Conservation (phyloP, 495 filamentous ascomycete genomes). For the Podospora anserina region DNA sequence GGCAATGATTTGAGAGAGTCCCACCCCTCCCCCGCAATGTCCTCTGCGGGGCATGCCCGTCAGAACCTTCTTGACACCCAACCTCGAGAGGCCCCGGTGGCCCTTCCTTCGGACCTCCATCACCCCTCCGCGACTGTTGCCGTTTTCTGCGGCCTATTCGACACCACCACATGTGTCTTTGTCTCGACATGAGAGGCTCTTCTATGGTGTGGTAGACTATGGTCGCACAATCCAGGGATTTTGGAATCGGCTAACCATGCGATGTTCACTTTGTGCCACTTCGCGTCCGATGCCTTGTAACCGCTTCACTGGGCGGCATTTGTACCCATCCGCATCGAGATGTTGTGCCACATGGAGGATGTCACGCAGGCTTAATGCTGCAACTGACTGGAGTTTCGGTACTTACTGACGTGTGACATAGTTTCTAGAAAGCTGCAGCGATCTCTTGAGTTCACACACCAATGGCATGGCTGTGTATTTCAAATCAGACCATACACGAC, state of each 20-base stretch:
- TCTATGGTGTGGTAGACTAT: neutral
- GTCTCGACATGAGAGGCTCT: neutral
- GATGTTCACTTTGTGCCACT: neutral
- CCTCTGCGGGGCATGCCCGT: neutral
- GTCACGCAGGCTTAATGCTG: neutral
- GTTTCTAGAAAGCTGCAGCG: neutral
- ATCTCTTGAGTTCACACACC: neutral
- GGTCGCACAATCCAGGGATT: conserved; percentile 2
- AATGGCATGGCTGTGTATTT: neutral
- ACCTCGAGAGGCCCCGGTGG: neutral
- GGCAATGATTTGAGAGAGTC: neutral
- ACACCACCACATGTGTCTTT: neutral
- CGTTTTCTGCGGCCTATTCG: neutral
- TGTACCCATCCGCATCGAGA: neutral
- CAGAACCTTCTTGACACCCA: neutral
- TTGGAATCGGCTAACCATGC: neutral
- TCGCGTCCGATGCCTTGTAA: neutral
- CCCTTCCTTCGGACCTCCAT: neutral
- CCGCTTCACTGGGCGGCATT: neutral
- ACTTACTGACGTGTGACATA: neutral
- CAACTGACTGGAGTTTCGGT: no score
- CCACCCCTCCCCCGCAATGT: neutral
- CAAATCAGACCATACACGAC: neutral
- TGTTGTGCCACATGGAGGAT: neutral
- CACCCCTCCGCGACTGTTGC: neutral